Conservation (phyloP, 1,284 basidiomycete species). For the Sporisorium reilianum region DNA sequence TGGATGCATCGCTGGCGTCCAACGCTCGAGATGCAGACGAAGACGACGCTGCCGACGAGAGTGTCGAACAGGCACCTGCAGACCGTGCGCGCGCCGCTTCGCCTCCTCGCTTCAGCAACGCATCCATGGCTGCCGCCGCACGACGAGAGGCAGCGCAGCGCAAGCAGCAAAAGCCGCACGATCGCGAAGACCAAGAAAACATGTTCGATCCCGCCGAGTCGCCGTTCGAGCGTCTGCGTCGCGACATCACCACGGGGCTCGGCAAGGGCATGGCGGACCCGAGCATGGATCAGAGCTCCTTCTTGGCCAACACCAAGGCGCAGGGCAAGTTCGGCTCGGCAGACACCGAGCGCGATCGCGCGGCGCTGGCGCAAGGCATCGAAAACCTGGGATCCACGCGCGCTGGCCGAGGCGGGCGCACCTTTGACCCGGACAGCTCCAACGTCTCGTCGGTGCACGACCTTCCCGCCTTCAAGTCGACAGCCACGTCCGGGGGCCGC, state of each 20-base stretch:
- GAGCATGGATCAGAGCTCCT: conserved; percentile 34
- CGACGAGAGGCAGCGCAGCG: conserved; percentile 71
- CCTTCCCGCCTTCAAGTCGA: conserved; percentile 32
- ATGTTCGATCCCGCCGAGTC: conserved; percentile 73
- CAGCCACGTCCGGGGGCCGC: conserved; percentile 19
- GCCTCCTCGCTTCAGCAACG: conserved; percentile 65
- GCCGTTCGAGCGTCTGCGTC: conserved; percentile 77
- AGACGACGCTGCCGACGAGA: conserved; percentile 37
- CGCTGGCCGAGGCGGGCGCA: conserved; percentile 17
- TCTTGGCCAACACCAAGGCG: conserved; percentile 16
- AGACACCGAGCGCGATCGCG: conserved; percentile 32
- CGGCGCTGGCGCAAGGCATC: conserved; percentile 42
- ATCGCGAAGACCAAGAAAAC: conserved; percentile 40
- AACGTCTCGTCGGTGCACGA: conserved; percentile 38
- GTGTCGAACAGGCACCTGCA: conserved; percentile 33
- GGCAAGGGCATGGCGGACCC: conserved; percentile 26
- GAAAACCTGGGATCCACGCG: conserved; percentile 28
- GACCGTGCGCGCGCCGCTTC: conserved; percentile 77
- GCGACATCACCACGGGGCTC: conserved; percentile 41
- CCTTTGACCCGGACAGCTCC: conserved; percentile 34
- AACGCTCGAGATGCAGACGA: conserved; percentile 8
- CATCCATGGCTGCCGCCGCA: conserved; percentile 75
- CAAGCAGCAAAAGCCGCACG: conserved; percentile 33
- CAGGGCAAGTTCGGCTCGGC: conserved; percentile 8
- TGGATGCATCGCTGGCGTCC: conserved; percentile 33